Percentiles rank a stretch among this genome's conserved stretches.
phyloP scores from a whole-genome alignment of 163 green algal genomes.

The Scenedesmus sp. region DNA sequence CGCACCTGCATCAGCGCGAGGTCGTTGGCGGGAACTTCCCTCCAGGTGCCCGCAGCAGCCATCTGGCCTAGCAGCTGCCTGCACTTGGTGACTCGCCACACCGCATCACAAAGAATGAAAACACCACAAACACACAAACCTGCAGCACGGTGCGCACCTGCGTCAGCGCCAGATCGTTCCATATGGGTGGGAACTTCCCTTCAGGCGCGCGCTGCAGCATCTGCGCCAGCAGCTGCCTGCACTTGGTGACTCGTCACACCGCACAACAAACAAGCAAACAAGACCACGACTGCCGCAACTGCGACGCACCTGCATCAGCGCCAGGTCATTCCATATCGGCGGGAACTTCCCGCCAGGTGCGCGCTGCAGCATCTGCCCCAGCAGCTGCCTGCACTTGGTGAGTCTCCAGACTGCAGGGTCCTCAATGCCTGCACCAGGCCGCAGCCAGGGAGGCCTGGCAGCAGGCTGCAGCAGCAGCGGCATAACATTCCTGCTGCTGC shows the following conservation, averaged over 20 bases:
- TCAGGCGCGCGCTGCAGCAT: slow-evolving; percentile 38
- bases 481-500: neutral
- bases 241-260: slow-evolving; percentile 40
- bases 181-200: slow-evolving; percentile 33
- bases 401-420: slow-evolving; percentile 42
- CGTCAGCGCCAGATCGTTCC: slow-evolving; percentile 30
- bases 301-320: slow-evolving; percentile 34
- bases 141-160: neutral
- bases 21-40: no score
- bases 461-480: neutral
- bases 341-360: slow-evolving; percentile 37
- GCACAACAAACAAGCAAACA: neutral
- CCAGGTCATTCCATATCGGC: slow-evolving; percentile 37
- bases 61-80: no score
- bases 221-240: slow-evolving; percentile 26
- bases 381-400: slow-evolving; percentile 21
- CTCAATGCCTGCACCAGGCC: slow-evolving; percentile 40
- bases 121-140: no score
- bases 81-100: no score
- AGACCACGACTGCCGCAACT: neutral
- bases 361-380: slow-evolving; percentile 38
- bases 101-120: no score
- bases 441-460: slow-evolving; percentile 7
- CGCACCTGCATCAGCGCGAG: neutral
- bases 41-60: no score